Base-by-base conservation (phyloP, 2,329 filamentous ascomycete genomes). In the Trichoderma lentiforme region DNA sequence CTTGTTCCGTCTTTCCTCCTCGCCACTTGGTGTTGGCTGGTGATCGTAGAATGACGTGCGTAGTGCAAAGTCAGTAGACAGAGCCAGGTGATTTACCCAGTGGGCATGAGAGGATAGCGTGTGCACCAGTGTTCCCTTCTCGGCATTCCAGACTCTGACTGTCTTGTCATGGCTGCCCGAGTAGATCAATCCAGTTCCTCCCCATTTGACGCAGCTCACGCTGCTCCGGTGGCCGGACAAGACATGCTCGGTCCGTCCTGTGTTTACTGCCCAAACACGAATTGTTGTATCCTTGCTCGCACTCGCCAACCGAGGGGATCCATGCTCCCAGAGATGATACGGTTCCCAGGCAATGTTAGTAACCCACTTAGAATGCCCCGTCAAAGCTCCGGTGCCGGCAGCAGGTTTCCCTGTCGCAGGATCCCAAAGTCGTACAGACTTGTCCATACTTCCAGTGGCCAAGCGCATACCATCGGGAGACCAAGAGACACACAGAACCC, bases 191-290 rank as follows among this genome's bases (percentile, higher is more conserved):
- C 94, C 94, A 1, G 90, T 92, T n/a, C 95, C 95, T 71, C 96
- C 96, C 96, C 96, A 99, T 76, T 91, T 91, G 4, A 98, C 94
- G 80, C 95, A 98, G 60, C 92, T 94, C 18, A 98, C 93, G 62
- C 90, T 93, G 58, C 91, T 91, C 83, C 94, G 96, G 84, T 99
- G 96, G 3, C 95, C 95, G 6, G 91, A 93, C 32, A 98, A 85
- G 3, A 95, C 92, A 77, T 92, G 90, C 77, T 98, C 94, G 2
- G 93, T 93, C 57, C 88, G 88, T 51, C 93, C 91, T 7, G 91
- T 90, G 72, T 94, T 91, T 36, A 91, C 91, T 73, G 95, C 89
- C 94, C 95, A 98, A 63, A 98, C 87, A 51, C 95, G 87, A 56
- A 97, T 90, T 0, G 95, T 98, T 26, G 89, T 89, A 81, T 99